A percentile compares a stretch with the other conserved stretches of the same genome.
Evolutionary conservation across 2,329 filamentous ascomycete species (phyloP).

Genomic region (Hyphodiscus sp.): DNA sequence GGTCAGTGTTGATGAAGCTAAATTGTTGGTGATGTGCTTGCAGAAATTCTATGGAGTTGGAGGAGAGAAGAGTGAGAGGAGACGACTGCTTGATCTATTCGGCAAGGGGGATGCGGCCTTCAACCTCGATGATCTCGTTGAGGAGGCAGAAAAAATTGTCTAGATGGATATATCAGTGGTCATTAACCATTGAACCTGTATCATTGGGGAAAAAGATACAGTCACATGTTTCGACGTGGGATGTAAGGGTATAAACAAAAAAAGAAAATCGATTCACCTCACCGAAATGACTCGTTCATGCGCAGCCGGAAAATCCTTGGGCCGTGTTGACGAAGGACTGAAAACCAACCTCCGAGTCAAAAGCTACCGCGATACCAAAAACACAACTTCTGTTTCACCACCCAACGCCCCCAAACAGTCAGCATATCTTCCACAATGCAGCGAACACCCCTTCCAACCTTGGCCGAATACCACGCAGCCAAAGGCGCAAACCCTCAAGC

Average conservation of each 20-base stretch:
- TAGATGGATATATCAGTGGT: slow-evolving; percentile 24
- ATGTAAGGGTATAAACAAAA: background rate
- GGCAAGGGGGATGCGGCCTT: slow-evolving; percentile 71
- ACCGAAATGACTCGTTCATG: too few species aligned
- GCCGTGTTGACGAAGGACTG: too few species aligned
- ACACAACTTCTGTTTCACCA: too few species aligned
- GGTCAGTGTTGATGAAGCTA: slow-evolving; percentile 72
- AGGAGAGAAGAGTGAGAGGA: slow-evolving; percentile 49
- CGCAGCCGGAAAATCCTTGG: too few species aligned
- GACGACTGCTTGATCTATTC: slow-evolving; percentile 76
- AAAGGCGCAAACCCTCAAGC: too few species aligned
- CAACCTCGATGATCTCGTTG: slow-evolving; percentile 75
- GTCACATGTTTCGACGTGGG: background rate
- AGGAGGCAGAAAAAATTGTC: slow-evolving; percentile 78
- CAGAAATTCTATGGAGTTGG: slow-evolving; percentile 83
- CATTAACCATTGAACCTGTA: background rate
- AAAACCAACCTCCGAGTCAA: too few species aligned
- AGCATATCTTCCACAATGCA: too few species aligned
- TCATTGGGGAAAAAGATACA: background rate
- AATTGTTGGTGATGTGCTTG: slow-evolving; percentile 85
- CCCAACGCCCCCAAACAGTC: too few species aligned
- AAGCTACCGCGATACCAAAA: too few species aligned
- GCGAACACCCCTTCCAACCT: too few species aligned
- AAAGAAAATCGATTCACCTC: too few species aligned
- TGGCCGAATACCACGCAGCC: too few species aligned